Evolutionary conservation across 2,329 filamentous ascomycete genomes (phyloP).

Genomic region (Hymenoscyphus occultus): DNA sequence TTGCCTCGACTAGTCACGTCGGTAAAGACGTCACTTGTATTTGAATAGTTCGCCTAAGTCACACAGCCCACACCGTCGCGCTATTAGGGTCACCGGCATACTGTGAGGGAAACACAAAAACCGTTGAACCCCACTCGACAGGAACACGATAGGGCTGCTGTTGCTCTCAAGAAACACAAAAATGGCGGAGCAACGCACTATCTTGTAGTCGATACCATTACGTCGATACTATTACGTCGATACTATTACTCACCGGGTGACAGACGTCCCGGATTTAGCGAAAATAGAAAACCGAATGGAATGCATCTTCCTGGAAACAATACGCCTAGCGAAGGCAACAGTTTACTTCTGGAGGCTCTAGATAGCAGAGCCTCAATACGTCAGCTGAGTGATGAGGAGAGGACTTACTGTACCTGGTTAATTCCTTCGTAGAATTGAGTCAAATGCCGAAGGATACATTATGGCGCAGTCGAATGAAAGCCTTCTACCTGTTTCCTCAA

Average conservation of each 20-base stretch:
- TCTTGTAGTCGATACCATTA: background rate
- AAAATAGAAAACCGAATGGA: background rate
- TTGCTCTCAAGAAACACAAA: background rate
- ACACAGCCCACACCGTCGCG: background rate
- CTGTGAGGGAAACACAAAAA: background rate
- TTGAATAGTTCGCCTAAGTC: background rate
- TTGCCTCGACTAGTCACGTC: background rate
- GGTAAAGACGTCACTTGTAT: background rate
- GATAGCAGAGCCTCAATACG: slow-evolving; percentile 7
- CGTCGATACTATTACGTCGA: too few species aligned
- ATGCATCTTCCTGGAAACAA: background rate
- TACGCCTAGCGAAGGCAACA: background rate
- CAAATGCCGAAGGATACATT: background rate
- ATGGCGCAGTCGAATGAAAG: background rate
- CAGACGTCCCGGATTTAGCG: background rate
- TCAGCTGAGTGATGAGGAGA: slow-evolving; percentile 7
- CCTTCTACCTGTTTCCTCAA: background rate
- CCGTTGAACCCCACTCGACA: background rate
- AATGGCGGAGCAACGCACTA: background rate
- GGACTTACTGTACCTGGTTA: background rate
- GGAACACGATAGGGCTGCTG: background rate
- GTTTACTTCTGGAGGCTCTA: background rate
- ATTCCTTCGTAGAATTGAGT: background rate
- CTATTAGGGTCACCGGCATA: background rate
- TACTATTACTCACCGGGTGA: background rate